These are phyloP conservation scores for Euphorbia lathyris DNA, from an alignment of 345 rosid species.

Conservation along the genomic window DNA sequence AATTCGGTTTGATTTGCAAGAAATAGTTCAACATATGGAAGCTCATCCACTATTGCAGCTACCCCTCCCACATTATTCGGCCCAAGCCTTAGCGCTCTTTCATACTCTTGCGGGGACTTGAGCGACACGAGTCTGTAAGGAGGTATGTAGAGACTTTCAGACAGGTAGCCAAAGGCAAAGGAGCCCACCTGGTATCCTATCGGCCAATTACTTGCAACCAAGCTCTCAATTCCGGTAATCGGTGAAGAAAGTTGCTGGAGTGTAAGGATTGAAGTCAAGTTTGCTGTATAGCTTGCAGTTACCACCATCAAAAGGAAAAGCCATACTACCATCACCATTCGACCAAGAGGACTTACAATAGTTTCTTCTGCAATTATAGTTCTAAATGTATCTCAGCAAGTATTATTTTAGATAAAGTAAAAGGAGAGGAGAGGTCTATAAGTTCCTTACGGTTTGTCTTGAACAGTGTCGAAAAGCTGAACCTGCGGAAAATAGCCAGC, in stretches of 20 bases:
- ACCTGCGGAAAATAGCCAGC: conserved; percentile 47
- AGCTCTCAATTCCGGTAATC: conserved; percentile 77
- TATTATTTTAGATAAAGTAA: background rate
- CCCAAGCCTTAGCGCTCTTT: conserved; percentile 60
- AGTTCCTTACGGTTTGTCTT: conserved; percentile 68
- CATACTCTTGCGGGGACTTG: conserved; percentile 65
- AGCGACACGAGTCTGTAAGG: conserved; percentile 57
- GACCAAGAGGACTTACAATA: conserved; percentile 56
- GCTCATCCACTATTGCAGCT: conserved; percentile 81
- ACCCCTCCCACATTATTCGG: conserved; percentile 65
- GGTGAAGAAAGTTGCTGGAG: conserved; percentile 77
- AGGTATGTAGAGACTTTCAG: conserved; percentile 50
- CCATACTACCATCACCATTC: conserved; percentile 87
- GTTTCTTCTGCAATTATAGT: conserved; percentile 55
- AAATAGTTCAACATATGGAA: conserved; percentile 71
- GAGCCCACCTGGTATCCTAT: conserved; percentile 88
- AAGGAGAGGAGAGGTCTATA: background rate
- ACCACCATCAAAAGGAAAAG: conserved; percentile 80
- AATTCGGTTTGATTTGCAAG: conserved; percentile 48
- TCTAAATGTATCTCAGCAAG: too few species aligned
- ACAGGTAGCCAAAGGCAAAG: conserved; percentile 55
- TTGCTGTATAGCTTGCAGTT: conserved; percentile 88
- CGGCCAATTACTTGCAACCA: conserved; percentile 54
- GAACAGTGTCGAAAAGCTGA: conserved; percentile 91
- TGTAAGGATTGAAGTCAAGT: conserved; percentile 86